Percentiles rank a stretch among this genome's conserved stretches.
Evolutionary conservation across 768 basidiomycete species (phyloP).

Genomic region (Xerocomus brunneocitrinus): DNA sequence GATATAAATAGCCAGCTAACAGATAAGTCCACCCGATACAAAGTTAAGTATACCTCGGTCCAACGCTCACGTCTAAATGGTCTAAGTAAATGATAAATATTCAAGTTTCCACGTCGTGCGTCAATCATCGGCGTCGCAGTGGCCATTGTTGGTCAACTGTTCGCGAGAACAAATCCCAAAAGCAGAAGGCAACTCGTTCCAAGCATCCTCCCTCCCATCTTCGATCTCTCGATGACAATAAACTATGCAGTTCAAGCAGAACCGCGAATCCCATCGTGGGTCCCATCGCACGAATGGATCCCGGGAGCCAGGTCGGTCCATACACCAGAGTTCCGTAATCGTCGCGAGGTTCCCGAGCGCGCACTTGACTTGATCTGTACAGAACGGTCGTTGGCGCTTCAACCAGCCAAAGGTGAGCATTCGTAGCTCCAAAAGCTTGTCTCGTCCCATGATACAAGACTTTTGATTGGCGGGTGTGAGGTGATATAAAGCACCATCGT

Average conservation of each 20-base stretch:
- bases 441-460: conserved; percentile 22
- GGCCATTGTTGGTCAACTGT: conserved; percentile 1
- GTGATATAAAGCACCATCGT: conserved; percentile 11
- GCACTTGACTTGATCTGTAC: conserved; percentile 19
- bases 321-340: conserved; percentile 20
- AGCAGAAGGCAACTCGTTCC: conserved; percentile 16
- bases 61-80: background rate
- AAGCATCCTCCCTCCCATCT: conserved; percentile 24
- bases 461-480: conserved; percentile 22
- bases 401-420: conserved; percentile 20
- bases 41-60: background rate
- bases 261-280: conserved; percentile 18
- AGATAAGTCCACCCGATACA: background rate
- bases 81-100: conserved; percentile 3
- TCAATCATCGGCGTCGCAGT: conserved; percentile 7
- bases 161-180: conserved; percentile 19
- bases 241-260: conserved; percentile 16
- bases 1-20: background rate
- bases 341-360: conserved; percentile 19
- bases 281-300: conserved; percentile 24
- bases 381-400: conserved; percentile 11
- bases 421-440: conserved; percentile 21
- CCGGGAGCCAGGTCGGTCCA: conserved; percentile 15
- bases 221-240: conserved; percentile 25
- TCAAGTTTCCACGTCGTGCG: background rate